Base-by-base conservation (phyloP, 164 flowering plant genomes). In the Magnolia kwangsiensis region DNA sequence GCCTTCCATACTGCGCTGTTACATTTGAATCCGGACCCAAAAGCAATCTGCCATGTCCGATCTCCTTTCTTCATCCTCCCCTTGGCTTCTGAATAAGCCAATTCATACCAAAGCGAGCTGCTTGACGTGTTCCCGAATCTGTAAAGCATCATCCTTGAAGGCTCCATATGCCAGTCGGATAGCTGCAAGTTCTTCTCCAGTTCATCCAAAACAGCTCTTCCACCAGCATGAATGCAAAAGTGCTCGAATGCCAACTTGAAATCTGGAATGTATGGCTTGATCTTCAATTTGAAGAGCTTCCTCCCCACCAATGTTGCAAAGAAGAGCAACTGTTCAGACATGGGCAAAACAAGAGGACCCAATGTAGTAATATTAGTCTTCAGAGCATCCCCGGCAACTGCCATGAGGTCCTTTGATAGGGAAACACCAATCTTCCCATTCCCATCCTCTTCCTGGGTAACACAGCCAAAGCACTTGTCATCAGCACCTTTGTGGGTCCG, bases 161-260 rank as follows among this genome's bases (percentile, higher is more conserved):
- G 97, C 69, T 92, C 93, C 93, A 92, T 92, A 63, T 92, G 90
- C 93, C 97, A 89, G 45, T 90, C 91, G 0, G 92, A 82, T 4
- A 90, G 84, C 83, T 90, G 89, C 82, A 91, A 76, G 74, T 92
- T 92, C 82, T 90, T 92, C 84, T 92, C 91, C 75, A 92, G 74
- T 73, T 90, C 97, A 83, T 92, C 97, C 69, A 92, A 82, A 65
- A 92, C 97, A 14, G 97, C 95, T 85, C 94, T 90, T 65, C 97
- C 97, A n/a, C 97, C 97, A 13, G 97, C 94, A 77, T 92, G 97
- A 71, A 92, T 92, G 87, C 95, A 92, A 82, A 92, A 92, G 78
- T 92, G 97, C 78, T 92, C 95, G 9, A 92, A 92, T 14, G 97
- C 97, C 78, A 92, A 65, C 78, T 91, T 92, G 82, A 92, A 92